Percentiles rank a stretch among this genome's conserved stretches.
phyloP scores from a whole-genome alignment of 2,329 filamentous ascomycete genomes.

The Epichloe glyceriae region DNA sequence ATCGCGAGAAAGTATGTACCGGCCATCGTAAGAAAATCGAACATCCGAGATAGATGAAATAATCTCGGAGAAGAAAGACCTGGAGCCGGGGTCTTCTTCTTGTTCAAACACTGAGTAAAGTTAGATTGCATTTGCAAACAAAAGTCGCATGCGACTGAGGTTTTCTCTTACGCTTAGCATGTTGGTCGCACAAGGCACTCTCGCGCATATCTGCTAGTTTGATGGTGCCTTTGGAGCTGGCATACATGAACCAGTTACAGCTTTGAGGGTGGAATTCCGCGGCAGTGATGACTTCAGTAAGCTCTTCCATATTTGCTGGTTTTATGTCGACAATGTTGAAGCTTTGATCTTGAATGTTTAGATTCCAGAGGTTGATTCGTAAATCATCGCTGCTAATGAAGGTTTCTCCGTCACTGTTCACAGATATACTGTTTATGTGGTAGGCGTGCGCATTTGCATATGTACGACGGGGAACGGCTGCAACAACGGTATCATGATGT shows the following conservation, averaged over 20 bases:
- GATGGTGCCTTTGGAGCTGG: slow-evolving; percentile 96
- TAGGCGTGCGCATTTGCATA: slow-evolving; percentile 98
- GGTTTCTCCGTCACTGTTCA: slow-evolving; percentile 97
- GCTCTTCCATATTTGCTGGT: slow-evolving; percentile 98
- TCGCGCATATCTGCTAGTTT: slow-evolving; percentile 98
- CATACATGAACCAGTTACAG: slow-evolving; percentile 99
- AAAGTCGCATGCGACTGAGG: background rate
- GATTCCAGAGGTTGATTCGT: slow-evolving; percentile 95
- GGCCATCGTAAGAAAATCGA: slow-evolving; percentile 88
- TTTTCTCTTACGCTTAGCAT: slow-evolving; percentile 66
- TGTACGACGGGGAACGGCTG: slow-evolving; percentile 86
- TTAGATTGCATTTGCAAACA: slow-evolving; percentile 11
- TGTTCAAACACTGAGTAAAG: slow-evolving; percentile 75
- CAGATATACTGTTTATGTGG: slow-evolving; percentile 99
- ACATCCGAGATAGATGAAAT: slow-evolving; percentile 99
- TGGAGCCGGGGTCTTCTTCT: slow-evolving; percentile 92
- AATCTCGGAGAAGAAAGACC: slow-evolving; percentile 98
- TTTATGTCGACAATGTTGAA: slow-evolving; percentile 99
- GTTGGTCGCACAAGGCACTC: slow-evolving; percentile 88
- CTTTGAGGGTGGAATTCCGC: slow-evolving; percentile 94
- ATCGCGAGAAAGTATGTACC: slow-evolving; percentile 94
- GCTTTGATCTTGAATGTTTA: slow-evolving; percentile 98
- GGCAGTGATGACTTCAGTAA: slow-evolving; percentile 96
- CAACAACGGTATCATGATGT: slow-evolving; percentile 96
- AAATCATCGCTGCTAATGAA: slow-evolving; percentile 98